A percentile compares a stretch with the other conserved stretches of the same genome.
phyloP scores from a whole-genome alignment of 805 yeast genomes.

The Aciculoconidium aculeatum region DNA sequence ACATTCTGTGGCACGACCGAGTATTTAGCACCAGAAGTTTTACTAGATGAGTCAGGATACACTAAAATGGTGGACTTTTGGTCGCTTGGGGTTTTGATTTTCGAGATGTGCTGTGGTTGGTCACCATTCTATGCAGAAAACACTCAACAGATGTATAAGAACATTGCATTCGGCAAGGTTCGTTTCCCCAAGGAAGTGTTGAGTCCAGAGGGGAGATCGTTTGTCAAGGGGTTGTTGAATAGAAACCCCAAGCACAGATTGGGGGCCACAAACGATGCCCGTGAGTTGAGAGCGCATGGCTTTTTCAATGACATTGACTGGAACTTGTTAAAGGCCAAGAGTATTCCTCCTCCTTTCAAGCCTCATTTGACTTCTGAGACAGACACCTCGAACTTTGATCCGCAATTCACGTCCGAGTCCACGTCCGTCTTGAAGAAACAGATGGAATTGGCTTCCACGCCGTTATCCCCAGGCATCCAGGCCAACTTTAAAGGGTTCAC shows the following conservation, averaged over 20 bases:
- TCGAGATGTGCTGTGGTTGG: slow-evolving; percentile 99
- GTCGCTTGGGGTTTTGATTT: slow-evolving; percentile 94
- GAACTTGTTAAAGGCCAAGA: slow-evolving; percentile 70
- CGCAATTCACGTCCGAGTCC: slow-evolving; percentile 91
- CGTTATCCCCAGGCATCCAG: slow-evolving; percentile 90
- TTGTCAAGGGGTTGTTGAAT: slow-evolving; percentile 90
- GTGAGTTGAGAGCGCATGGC: slow-evolving; percentile 87
- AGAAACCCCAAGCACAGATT: slow-evolving; percentile 94
- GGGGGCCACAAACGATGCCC: slow-evolving; percentile 87
- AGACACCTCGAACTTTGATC: slow-evolving; percentile 95
- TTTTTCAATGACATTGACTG: slow-evolving; percentile 91
- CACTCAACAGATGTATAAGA: slow-evolving; percentile 98
- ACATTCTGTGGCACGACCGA: slow-evolving; percentile 99
- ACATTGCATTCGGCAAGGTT: slow-evolving; percentile 97
- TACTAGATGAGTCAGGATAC: slow-evolving; percentile 92
- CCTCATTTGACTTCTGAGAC: slow-evolving; percentile 89
- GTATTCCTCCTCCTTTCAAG: slow-evolving; percentile 93
- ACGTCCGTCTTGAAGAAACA: slow-evolving; percentile 74
- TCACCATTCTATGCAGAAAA: slow-evolving; percentile 97
- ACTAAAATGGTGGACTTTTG: slow-evolving; percentile 99
- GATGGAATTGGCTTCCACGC: slow-evolving; percentile 63
- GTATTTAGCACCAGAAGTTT: slow-evolving; percentile 94
- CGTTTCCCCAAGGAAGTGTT: slow-evolving; percentile 94
- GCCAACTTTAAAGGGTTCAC: slow-evolving; percentile 97
- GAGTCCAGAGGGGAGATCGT: slow-evolving; percentile 88